Percentiles rank a stretch among this genome's conserved stretches.
phyloP scores from a whole-genome alignment of 495 filamentous ascomycete genomes.

The Xylaria scruposa region DNA sequence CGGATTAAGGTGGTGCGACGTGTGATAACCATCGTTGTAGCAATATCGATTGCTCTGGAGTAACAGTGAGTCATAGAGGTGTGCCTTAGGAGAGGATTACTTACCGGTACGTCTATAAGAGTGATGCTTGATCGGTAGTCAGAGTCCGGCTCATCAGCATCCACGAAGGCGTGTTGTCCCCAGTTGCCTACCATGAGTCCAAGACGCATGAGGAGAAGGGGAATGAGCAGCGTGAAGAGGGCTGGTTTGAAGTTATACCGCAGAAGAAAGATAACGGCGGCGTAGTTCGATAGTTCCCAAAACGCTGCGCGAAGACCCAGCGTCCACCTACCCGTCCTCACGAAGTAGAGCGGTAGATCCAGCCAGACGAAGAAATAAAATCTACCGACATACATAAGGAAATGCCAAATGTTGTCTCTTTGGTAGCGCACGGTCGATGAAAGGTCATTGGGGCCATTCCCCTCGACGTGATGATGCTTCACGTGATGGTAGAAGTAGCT shows the following conservation, averaged over 20 bases:
- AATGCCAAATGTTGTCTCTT: conserved; percentile 67
- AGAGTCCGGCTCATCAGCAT: conserved; percentile 69
- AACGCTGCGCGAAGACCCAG: conserved; percentile 59
- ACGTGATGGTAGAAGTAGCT: conserved; percentile 85
- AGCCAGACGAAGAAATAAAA: conserved; percentile 76
- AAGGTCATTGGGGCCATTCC: conserved; percentile 78
- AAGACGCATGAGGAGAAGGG: conserved; percentile 63
- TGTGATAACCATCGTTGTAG: conserved; percentile 82
- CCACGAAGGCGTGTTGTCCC: conserved; percentile 78
- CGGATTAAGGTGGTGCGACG: conserved; percentile 77
- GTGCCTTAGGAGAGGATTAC: conserved; percentile 29
- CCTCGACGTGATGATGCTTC: conserved; percentile 84
- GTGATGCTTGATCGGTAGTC: conserved; percentile 76
- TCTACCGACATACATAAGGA: conserved; percentile 71
- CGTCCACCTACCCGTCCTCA: conserved; percentile 57
- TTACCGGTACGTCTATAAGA: conserved; percentile 72
- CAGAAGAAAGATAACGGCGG: conserved; percentile 55
- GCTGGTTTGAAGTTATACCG: conserved; percentile 59
- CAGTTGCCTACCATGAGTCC: conserved; percentile 78
- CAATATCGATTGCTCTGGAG: conserved; percentile 71
- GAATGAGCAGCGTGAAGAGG: conserved; percentile 65
- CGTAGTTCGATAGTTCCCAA: conserved; percentile 64
- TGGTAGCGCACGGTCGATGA: conserved; percentile 79
- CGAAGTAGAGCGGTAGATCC: conserved; percentile 77
- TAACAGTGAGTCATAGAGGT: conserved; percentile 14